phyloP scores from a whole-genome alignment of 352 stramenopile species.

The Paralagenidium karlingii region DNA sequence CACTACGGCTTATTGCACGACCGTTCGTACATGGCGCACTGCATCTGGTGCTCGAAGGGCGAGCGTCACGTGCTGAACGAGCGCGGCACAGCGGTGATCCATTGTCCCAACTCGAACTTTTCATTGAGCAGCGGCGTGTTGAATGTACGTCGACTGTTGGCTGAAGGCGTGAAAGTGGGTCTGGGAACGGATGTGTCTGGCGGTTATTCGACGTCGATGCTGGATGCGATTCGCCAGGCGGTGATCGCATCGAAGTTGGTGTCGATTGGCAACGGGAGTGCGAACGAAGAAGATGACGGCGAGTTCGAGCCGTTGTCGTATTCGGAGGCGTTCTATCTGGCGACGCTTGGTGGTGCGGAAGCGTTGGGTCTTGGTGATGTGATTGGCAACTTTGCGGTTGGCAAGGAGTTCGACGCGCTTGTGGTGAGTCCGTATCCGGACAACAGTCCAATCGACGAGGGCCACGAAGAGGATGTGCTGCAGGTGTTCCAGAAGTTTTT shows the following conservation, averaged over 20 bases:
- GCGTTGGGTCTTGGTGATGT: constrained; percentile 60
- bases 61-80: constrained; percentile 65
- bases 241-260: constrained; percentile 85
- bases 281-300: constrained; percentile 9
- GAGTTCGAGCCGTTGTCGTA: constrained; percentile 33
- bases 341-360: constrained; percentile 79
- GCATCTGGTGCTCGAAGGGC: constrained; percentile 68
- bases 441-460: no score
- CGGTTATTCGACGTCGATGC: constrained; percentile 90
- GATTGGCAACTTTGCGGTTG: constrained; percentile 81
- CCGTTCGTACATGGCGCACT: constrained; percentile 91
- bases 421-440: constrained; percentile 51
- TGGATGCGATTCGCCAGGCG: constrained; percentile 83
- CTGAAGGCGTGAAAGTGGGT: constrained; percentile 81
- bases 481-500: constrained; percentile 87
- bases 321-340: constrained; percentile 84
- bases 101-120: constrained; percentile 94
- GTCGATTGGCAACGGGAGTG: no score
- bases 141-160: constrained; percentile 64
- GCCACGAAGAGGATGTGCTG: constrained; percentile 26
- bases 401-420: constrained; percentile 88
- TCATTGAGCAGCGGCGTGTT: constrained; percentile 81
- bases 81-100: constrained; percentile 73
- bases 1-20: constrained; percentile 81
- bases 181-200: constrained; percentile 91